Evolutionary conservation across 1,139 yeast genomes (phyloP).

Genomic region (Kazachstania sp.): DNA sequence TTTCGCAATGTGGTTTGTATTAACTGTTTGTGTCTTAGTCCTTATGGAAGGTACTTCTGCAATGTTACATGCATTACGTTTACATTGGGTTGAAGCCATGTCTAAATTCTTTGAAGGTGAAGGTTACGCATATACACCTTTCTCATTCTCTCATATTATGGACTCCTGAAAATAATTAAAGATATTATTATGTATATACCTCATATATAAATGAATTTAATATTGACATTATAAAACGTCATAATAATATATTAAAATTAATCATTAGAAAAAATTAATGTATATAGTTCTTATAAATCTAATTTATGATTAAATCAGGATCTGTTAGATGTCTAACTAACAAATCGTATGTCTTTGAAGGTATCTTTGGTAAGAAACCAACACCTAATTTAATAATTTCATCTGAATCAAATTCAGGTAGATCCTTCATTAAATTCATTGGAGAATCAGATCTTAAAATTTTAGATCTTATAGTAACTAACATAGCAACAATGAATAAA

Average conservation of each 20-base stretch:
- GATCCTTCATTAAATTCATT: slow-evolving; percentile 62
- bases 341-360: slow-evolving; percentile 57
- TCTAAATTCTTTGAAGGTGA: slow-evolving; percentile 80
- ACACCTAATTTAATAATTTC: slow-evolving; percentile 72
- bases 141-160: slow-evolving; percentile 38
- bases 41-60: slow-evolving; percentile 85
- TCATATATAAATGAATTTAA: neutral
- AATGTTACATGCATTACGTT: slow-evolving; percentile 74
- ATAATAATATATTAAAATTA: too few species aligned
- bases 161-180: slow-evolving; percentile 1
- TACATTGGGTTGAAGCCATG: slow-evolving; percentile 87
- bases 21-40: slow-evolving; percentile 66
- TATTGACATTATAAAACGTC: neutral
- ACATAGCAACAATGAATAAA: slow-evolving; percentile 75
- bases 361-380: slow-evolving; percentile 72
- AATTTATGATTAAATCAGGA: slow-evolving; percentile 10
- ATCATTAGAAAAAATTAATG: too few species aligned
- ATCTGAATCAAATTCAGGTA: slow-evolving; percentile 65
- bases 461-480: slow-evolving; percentile 57
- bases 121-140: slow-evolving; percentile 64
- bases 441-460: slow-evolving; percentile 53
- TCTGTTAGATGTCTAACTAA: slow-evolving; percentile 69
- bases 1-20: slow-evolving; percentile 72
- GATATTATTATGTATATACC: neutral
- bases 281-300: too few species aligned